phyloP scores from a whole-genome alignment of 345 rosid species.

The Lenwebbia sp. region DNA sequence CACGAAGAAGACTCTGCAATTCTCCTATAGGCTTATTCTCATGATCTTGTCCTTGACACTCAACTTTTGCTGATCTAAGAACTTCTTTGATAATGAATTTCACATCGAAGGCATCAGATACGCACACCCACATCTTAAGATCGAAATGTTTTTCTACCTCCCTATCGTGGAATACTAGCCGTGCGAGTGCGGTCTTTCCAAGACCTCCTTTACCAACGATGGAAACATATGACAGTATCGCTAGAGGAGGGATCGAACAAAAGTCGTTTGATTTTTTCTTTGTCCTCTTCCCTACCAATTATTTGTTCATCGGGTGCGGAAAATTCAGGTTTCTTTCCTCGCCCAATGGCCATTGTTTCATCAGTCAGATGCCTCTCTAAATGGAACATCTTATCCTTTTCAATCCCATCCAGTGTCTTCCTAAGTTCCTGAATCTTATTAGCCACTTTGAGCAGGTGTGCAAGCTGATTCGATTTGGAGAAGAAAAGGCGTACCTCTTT shows the following conservation, averaged over 20 bases:
- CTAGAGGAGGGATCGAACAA: not conserved
- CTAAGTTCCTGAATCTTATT: not conserved
- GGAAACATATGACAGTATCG: constrained; percentile 11
- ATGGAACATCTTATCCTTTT: not conserved
- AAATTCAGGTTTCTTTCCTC: not conserved
- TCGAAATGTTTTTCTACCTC: constrained; percentile 2
- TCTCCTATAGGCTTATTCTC: too few species aligned
- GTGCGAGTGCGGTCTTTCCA: constrained; percentile 33
- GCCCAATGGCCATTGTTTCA: too few species aligned
- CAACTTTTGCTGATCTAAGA: not conserved
- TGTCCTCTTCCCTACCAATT: constrained; percentile 14
- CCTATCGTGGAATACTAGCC: constrained; percentile 10
- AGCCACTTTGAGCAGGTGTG: not conserved
- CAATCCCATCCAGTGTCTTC: not conserved
- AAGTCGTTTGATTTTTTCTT: too few species aligned
- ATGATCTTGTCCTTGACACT: not conserved
- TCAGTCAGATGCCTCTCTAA: too few species aligned
- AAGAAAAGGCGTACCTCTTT: not conserved
- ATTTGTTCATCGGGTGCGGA: not conserved
- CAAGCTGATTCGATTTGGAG: not conserved
- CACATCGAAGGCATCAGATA: too few species aligned
- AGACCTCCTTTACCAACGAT: constrained; percentile 22
- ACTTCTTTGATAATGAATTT: not conserved
- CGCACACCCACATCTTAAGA: constrained; percentile 17
- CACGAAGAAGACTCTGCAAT: too few species aligned